Evolutionary conservation across 106 monocot species (phyloP).

Genomic region (Dendrobium nobile): DNA sequence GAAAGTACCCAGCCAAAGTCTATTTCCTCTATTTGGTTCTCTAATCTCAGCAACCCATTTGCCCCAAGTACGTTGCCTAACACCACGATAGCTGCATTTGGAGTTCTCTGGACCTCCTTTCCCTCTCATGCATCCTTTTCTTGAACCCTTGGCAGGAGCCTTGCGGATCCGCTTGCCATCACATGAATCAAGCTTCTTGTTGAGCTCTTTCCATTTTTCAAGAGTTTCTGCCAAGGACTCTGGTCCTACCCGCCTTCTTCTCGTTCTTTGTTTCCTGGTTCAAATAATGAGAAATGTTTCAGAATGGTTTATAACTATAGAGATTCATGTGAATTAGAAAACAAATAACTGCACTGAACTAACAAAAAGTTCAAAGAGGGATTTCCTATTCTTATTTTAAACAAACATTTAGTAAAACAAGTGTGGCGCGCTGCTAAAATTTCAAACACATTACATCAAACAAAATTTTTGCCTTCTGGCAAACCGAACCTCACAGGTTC

Average conservation of each 20-base stretch:
- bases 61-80: conserved; percentile 84
- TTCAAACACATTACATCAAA: no score
- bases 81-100: conserved; percentile 56
- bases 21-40: conserved; percentile 56
- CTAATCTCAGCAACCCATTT: conserved; percentile 95
- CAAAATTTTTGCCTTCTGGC: no score
- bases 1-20: conserved; percentile 84
- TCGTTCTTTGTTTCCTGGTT: neutral
- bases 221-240: conserved; percentile 5
- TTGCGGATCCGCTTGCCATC: conserved; percentile 6
- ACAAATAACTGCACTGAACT: no score
- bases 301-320: no score
- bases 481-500: no score
- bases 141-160: conserved; percentile 71
- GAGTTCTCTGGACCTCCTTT: conserved; percentile 87
- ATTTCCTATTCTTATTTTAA: no score
- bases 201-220: conserved; percentile 7
- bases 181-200: no score
- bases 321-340: neutral
- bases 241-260: neutral
- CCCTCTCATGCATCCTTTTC: conserved; percentile 76
- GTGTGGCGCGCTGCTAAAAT: no score
- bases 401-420: no score
- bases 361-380: no score
- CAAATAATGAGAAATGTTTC: no score